A percentile compares a stretch with the other conserved stretches of the same genome.
These are phyloP conservation scores for Mortierella sp. DNA, from an alignment of 371 early-diverging fungal genomes.

Conservation along the genomic window DNA sequence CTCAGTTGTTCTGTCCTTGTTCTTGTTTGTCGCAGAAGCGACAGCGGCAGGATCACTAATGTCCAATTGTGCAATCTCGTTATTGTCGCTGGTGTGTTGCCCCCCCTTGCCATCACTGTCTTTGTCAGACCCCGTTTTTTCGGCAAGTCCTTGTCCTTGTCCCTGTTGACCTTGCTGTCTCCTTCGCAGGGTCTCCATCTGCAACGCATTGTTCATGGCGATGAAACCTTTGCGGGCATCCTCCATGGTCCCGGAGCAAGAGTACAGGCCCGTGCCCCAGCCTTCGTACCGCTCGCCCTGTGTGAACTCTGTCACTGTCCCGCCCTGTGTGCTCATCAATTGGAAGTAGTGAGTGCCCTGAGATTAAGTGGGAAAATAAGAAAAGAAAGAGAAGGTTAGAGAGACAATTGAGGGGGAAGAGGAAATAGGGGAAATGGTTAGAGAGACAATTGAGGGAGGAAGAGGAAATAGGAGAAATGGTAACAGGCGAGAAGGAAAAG, in stretches of 20 bases:
- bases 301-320: constrained; percentile 33
- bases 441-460: neutral
- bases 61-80: constrained; percentile 31
- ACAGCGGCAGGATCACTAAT: constrained; percentile 38
- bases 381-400: neutral
- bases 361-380: neutral
- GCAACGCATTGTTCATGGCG: constrained; percentile 47
- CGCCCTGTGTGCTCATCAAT: constrained; percentile 19
- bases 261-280: constrained; percentile 28
- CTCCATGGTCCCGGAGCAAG: constrained; percentile 18
- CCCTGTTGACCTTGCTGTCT: neutral
- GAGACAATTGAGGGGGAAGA: neutral
- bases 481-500: neutral
- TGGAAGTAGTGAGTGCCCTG: constrained; percentile 54
- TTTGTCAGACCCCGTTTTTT: constrained; percentile 4
- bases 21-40: constrained; percentile 1
- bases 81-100: neutral
- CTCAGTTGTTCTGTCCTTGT: neutral
- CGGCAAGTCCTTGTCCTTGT: neutral
- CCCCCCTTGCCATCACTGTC: neutral
- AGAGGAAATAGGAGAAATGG: neutral
- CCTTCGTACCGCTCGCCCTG: constrained; percentile 44
- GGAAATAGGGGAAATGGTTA: neutral
- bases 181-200: constrained; percentile 28
- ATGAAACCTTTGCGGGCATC: constrained; percentile 31